Evolutionary conservation across 2,329 filamentous ascomycete genomes (phyloP), one percentile per base, ranked within the genome.

Genomic region (Lecanicillium sp.): DNA sequence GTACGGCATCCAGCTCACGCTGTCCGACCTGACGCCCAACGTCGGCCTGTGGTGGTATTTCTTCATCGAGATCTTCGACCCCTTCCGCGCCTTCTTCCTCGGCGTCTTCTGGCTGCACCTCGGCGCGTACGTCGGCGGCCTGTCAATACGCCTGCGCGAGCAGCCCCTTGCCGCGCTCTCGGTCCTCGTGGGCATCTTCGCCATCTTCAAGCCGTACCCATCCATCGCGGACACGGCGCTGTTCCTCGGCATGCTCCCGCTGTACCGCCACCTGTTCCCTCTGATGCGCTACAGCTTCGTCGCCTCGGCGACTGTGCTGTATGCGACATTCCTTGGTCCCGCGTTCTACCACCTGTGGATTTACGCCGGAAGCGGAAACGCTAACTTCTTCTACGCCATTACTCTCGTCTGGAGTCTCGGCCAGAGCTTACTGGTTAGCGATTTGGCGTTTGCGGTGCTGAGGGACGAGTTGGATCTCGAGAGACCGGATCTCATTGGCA

Each of bases 41-140:
- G 86, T 94, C 24, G 93, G 93, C 1, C 75, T 98, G 1, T 98
- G 93, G 93, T 98, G 93, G 93, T 98, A 98, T 68, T 98, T 98
- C 70, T 97, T 98, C 63, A 95, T 94, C 56, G 91, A 98, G 64
- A 98, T 98, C 83, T 98, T 98, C 64, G 93, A 98, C 68, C 91
- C 90, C 1, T 98, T 98, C 76, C 81, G 93, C 32, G 84, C 86
- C 57, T 98, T 98, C 74, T 98, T 97, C 75, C 79, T 98, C 3
- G 93, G 87, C 47, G 90, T 98, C 41, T 98, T 98, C 71, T 97
- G 94, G 90, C 78, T 98, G 52, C 93, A 98, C 63, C 81, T 97
- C 50, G 82, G 86, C 1, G 86, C 87, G 32, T 98, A 98, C 67
- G 87, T 95, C 29, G 86, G 86, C 14, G 91, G 88, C 0, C 72